A percentile compares a stretch with the other conserved stretches of the same genome.
Conservation (phyloP, 75 land plant genomes). For the Cupressus sempervirens region DNA sequence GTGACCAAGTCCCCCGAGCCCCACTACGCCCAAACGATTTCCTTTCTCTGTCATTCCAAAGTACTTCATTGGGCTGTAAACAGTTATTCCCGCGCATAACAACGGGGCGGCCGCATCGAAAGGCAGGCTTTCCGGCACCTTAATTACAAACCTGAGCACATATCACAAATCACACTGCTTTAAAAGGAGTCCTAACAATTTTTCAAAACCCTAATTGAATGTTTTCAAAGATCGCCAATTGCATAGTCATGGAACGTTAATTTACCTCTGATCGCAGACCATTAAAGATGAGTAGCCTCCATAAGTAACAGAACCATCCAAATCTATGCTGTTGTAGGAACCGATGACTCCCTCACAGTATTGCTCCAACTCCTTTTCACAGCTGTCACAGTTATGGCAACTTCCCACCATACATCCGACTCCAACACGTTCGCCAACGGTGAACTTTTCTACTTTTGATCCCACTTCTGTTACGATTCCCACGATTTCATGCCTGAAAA, state of each 20-base stretch:
- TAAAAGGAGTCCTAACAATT: too few species aligned
- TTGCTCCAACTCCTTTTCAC: slow-evolving; percentile 46
- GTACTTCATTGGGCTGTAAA: slow-evolving; percentile 35
- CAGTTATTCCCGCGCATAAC: slow-evolving; percentile 42
- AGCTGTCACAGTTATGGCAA: slow-evolving; percentile 53
- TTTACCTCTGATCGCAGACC: slow-evolving; percentile 50
- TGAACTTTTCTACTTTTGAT: slow-evolving; percentile 42
- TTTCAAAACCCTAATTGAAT: too few species aligned
- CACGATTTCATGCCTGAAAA: slow-evolving; percentile 66
- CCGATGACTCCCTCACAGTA: slow-evolving; percentile 50
- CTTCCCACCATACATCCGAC: slow-evolving; percentile 61
- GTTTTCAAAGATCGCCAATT: background rate
- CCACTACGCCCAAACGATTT: slow-evolving; percentile 45
- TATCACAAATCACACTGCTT: background rate
- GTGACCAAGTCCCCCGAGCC: slow-evolving; percentile 57
- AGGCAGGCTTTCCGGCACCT: slow-evolving; percentile 26
- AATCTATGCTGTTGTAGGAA: slow-evolving; percentile 46
- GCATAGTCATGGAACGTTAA: too few species aligned
- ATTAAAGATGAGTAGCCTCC: slow-evolving; percentile 67
- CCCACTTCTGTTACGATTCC: slow-evolving; percentile 70
- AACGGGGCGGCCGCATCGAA: slow-evolving; percentile 30
- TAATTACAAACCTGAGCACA: slow-evolving; percentile 15
- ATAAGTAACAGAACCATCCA: slow-evolving; percentile 64
- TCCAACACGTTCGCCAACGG: slow-evolving; percentile 61
- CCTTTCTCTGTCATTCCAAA: slow-evolving; percentile 28